Conservation (phyloP, 106 monocot species). For the Dactylorhiza incarnata region DNA sequence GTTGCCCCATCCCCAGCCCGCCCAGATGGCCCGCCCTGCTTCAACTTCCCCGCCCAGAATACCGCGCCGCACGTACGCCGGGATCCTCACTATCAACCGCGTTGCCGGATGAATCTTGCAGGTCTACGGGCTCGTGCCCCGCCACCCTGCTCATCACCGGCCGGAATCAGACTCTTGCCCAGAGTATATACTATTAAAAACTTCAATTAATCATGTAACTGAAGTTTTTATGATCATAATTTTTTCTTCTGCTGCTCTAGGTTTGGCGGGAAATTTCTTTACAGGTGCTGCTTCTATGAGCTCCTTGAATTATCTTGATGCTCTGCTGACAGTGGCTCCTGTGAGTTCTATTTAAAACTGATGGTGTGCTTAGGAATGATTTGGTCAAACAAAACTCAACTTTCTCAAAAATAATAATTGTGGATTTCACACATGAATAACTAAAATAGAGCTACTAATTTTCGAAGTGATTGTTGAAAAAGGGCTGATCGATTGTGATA, state of each 20-base stretch:
- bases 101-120: constrained; percentile 41
- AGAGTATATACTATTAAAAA: constrained; percentile 19
- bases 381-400: too few species aligned
- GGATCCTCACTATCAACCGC: neutral
- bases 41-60: constrained; percentile 38
- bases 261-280: constrained; percentile 29
- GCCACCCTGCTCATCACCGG: constrained; percentile 41
- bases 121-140: constrained; percentile 27
- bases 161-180: constrained; percentile 31
- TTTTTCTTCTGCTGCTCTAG: constrained; percentile 10
- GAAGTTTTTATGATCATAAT: neutral
- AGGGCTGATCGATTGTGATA: neutral
- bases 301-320: constrained; percentile 26
- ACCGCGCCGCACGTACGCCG: constrained; percentile 12
- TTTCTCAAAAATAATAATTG: too few species aligned
- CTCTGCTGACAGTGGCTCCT: constrained; percentile 13
- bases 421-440: too few species aligned
- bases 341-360: constrained; percentile 17
- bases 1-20: constrained; percentile 37
- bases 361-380: neutral
- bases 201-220: neutral
- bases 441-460: too few species aligned
- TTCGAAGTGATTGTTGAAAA: neutral
- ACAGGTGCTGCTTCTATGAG: constrained; percentile 6
- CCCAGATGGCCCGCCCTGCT: constrained; percentile 44